Percentiles rank a stretch among this genome's conserved stretches.
Conservation (phyloP, 2,329 filamentous ascomycete genomes). For the Ophiostoma ips region DNA sequence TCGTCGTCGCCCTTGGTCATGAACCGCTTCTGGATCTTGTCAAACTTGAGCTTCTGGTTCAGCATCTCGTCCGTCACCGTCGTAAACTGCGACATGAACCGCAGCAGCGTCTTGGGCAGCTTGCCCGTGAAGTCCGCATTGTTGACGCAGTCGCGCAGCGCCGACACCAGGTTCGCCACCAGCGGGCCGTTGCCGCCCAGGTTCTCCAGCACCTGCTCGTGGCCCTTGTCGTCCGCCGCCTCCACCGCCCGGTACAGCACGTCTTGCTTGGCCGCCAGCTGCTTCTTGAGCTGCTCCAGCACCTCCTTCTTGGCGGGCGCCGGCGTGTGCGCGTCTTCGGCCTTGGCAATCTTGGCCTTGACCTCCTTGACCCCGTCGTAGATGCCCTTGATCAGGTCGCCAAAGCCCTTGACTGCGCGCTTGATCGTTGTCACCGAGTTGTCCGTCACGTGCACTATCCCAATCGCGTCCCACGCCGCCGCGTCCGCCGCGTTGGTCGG, state of each 20-base stretch:
- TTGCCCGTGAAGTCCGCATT: constrained; percentile 37
- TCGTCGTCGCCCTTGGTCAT: constrained; percentile 51
- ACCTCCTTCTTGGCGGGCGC: constrained; percentile 22
- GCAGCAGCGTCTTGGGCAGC: constrained; percentile 40
- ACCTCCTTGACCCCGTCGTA: constrained; percentile 33
- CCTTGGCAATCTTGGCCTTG: constrained; percentile 30
- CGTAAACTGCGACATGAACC: constrained; percentile 47
- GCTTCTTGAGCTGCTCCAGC: constrained; percentile 25
- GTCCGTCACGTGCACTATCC: constrained; percentile 34
- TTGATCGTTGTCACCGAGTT: constrained; percentile 24
- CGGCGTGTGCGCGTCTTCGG: constrained; percentile 24
- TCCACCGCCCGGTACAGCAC: constrained; percentile 38
- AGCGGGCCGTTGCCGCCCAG: constrained; percentile 44
- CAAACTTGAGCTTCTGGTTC: constrained; percentile 50
- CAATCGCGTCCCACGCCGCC: constrained; percentile 39
- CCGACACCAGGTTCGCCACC: constrained; percentile 38
- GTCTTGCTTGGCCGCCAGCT: constrained; percentile 31
- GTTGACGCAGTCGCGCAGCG: constrained; percentile 40
- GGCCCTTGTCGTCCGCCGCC: constrained; percentile 38
- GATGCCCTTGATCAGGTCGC: constrained; percentile 34
- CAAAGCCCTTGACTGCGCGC: constrained; percentile 35
- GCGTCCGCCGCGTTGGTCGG: constrained; percentile 32
- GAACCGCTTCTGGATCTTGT: constrained; percentile 48
- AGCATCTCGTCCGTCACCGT: constrained; percentile 46
- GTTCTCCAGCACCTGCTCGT: constrained; percentile 41